Evolutionary conservation across 2,329 filamentous ascomycete genomes (phyloP).

Genomic region (Xylariomycetidae sp.): DNA sequence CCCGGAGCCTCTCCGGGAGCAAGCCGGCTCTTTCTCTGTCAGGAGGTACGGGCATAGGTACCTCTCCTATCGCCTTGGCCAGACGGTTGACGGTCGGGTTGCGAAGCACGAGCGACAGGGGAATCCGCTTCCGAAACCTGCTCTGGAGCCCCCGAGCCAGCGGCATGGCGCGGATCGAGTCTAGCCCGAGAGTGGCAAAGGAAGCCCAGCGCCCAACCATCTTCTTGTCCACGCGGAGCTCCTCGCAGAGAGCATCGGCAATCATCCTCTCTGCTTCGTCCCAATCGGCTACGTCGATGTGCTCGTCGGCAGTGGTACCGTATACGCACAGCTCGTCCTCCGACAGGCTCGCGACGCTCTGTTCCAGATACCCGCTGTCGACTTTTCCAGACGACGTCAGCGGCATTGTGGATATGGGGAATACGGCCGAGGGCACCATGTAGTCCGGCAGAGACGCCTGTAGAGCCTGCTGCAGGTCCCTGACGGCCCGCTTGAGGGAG

Average conservation of each 20-base stretch:
- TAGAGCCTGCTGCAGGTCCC: conserved; percentile 50
- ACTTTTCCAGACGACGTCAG: conserved; percentile 72
- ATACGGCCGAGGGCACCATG: conserved; percentile 72
- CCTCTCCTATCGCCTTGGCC: conserved; percentile 30
- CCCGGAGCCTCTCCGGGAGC: conserved; percentile 21
- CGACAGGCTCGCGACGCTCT: conserved; percentile 42
- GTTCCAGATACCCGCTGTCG: conserved; percentile 52
- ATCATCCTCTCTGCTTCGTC: conserved; percentile 53
- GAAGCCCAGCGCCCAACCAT: conserved; percentile 62
- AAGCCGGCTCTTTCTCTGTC: conserved; percentile 4
- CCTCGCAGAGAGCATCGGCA: conserved; percentile 47
- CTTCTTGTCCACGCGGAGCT: conserved; percentile 38
- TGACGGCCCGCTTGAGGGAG: conserved; percentile 26
- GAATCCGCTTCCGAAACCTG: conserved; percentile 41
- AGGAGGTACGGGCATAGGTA: not conserved
- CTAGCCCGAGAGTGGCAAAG: conserved; percentile 73
- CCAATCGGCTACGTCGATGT: conserved; percentile 39
- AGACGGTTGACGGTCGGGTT: conserved; percentile 63
- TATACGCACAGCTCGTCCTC: conserved; percentile 36
- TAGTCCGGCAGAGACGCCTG: conserved; percentile 60
- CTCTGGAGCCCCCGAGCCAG: conserved; percentile 55
- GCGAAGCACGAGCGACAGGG: conserved; percentile 67
- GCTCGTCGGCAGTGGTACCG: conserved; percentile 24
- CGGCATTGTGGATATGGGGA: conserved; percentile 67
- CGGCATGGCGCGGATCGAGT: conserved; percentile 77